These are phyloP conservation scores for Paralagenidium karlingii DNA, from an alignment of 352 stramenopile species.

Conservation along the genomic window DNA sequence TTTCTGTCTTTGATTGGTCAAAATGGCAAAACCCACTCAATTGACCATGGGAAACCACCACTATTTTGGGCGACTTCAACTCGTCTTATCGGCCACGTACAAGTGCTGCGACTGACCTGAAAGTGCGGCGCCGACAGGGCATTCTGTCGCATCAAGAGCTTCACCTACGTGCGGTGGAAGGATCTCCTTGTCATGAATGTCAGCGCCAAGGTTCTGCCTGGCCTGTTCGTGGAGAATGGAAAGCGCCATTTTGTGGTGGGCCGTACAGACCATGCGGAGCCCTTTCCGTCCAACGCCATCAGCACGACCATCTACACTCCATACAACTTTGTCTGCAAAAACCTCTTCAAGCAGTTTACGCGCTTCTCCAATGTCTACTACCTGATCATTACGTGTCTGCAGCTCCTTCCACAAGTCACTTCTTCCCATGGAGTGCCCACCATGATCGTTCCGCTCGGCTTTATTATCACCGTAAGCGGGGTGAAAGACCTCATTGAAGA, in stretches of 20 bases:
- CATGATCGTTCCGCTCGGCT: slow-evolving; percentile 70
- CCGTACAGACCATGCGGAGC: slow-evolving; percentile 2
- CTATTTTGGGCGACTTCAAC: too few species aligned
- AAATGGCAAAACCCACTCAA: too few species aligned
- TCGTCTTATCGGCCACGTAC: too few species aligned
- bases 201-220: too few species aligned
- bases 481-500: slow-evolving; percentile 77
- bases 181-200: too few species aligned
- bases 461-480: slow-evolving; percentile 77
- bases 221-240: too few species aligned
- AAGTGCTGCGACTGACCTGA: too few species aligned
- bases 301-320: slow-evolving; percentile 47
- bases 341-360: slow-evolving; percentile 65
- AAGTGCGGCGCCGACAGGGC: too few species aligned
- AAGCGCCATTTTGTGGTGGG: slow-evolving; percentile 19
- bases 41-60: too few species aligned
- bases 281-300: slow-evolving; percentile 31
- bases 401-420: slow-evolving; percentile 72
- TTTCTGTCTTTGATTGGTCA: too few species aligned
- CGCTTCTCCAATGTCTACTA: slow-evolving; percentile 89
- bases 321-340: slow-evolving; percentile 54
- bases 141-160: too few species aligned
- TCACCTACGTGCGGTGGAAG: too few species aligned
- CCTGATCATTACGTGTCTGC: slow-evolving; percentile 74
- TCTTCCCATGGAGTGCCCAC: slow-evolving; percentile 72